phyloP scores from a whole-genome alignment of 768 basidiomycete species.

The Lentinus tigrinus region DNA sequence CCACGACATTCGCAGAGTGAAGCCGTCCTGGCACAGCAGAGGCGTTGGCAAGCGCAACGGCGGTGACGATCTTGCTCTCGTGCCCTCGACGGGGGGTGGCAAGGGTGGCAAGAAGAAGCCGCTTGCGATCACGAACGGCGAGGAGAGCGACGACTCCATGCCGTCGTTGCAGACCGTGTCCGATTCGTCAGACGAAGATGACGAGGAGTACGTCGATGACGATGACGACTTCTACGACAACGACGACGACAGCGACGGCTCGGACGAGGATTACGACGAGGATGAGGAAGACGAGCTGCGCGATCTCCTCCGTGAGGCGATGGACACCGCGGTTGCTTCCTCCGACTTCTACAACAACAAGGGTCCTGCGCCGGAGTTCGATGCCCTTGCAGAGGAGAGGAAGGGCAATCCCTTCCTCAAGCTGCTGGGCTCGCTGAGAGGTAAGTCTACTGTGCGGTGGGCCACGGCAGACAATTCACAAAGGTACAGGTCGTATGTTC shows the following conservation, averaged over 20 bases:
- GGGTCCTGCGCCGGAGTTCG: constrained; percentile 35
- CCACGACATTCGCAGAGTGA: constrained; percentile 45
- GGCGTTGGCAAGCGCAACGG: constrained; percentile 33
- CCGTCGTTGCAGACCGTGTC: constrained; percentile 68
- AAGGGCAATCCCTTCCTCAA: constrained; percentile 80
- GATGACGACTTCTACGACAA: constrained; percentile 39
- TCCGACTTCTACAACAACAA: constrained; percentile 58
- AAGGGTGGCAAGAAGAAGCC: constrained; percentile 35
- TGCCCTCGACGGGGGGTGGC: constrained; percentile 22
- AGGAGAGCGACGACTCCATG: constrained; percentile 55
- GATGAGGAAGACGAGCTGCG: constrained; percentile 69
- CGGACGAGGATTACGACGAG: constrained; percentile 53
- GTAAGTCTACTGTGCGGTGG: constrained; percentile 33
- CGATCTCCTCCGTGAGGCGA: constrained; percentile 64
- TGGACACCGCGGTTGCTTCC: constrained; percentile 60
- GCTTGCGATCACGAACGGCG: constrained; percentile 52
- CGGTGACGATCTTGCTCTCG: constrained; percentile 23
- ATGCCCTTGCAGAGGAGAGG: constrained; percentile 45
- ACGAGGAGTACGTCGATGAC: constrained; percentile 33
- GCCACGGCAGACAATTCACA: background rate
- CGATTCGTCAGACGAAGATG: constrained; percentile 51
- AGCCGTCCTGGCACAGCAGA: constrained; percentile 60
- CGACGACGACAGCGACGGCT: constrained; percentile 30
- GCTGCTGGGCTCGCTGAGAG: constrained; percentile 71
- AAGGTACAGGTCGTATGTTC: constrained; percentile 61